Conservation (phyloP, 2,329 filamentous ascomycete species). For the Alternaria postmessia region DNA sequence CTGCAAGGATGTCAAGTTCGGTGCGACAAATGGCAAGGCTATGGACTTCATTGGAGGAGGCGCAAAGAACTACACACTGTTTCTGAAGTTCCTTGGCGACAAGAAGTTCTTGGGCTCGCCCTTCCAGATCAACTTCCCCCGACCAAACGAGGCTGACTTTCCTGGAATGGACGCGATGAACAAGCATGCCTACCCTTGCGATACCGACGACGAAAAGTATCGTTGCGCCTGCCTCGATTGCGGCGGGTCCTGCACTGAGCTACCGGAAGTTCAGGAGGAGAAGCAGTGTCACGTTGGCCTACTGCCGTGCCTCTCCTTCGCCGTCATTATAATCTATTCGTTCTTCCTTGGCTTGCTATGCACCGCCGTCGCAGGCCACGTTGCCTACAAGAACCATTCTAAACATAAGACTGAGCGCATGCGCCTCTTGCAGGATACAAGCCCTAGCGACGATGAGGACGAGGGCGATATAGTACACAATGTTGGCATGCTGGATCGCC, state of each 20-base stretch:
- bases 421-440: constrained; percentile 84
- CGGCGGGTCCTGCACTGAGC: constrained; percentile 80
- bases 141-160: constrained; percentile 64
- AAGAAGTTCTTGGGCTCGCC: constrained; percentile 92
- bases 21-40: constrained; percentile 88
- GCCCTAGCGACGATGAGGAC: constrained; percentile 90
- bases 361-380: constrained; percentile 73
- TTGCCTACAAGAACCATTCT: constrained; percentile 77
- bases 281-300: constrained; percentile 82
- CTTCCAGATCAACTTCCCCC: constrained; percentile 96
- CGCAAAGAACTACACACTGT: constrained; percentile 85
- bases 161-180: constrained; percentile 75
- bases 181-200: constrained; percentile 83
- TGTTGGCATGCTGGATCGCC: constrained; percentile 78
- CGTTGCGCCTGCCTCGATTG: constrained; percentile 95
- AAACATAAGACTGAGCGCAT: constrained; percentile 80
- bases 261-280: constrained; percentile 76
- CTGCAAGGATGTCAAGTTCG: constrained; percentile 99
- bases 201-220: constrained; percentile 84
- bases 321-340: constrained; percentile 86
- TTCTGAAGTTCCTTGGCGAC: constrained; percentile 91
- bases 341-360: constrained; percentile 74
- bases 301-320: constrained; percentile 93
- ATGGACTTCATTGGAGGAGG: constrained; percentile 97
- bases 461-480: constrained; percentile 85